Percentiles rank a stretch among this genome's conserved stretches.
Conservation (phyloP, 228 moss, liverwort and hornwort genomes). For the Sphagnum magellanicum region DNA sequence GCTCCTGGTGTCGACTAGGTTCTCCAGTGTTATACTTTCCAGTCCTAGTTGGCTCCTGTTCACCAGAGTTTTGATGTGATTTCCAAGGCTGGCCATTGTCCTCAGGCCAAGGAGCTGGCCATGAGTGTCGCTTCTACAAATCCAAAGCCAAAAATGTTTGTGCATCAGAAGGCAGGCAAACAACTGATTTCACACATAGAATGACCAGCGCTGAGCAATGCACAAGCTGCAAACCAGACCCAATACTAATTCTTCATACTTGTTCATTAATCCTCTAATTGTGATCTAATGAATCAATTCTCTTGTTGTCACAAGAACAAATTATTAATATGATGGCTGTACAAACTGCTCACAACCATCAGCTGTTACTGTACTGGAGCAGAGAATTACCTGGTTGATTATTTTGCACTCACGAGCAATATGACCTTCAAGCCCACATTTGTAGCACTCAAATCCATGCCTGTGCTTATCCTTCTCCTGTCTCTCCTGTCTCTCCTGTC, state of each 20-base stretch:
- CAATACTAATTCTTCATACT: no score
- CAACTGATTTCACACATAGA: background rate
- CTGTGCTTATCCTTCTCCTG: conserved; percentile 22
- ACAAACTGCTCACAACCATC: background rate
- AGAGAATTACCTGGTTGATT: conserved; percentile 9
- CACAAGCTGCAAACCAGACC: no score
- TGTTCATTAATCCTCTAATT: no score
- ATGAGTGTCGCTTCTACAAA: conserved; percentile 36
- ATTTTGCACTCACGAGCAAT: conserved; percentile 67
- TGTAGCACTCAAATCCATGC: conserved; percentile 35
- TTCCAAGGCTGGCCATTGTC: conserved; percentile 10
- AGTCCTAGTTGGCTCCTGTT: conserved; percentile 19
- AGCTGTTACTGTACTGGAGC: background rate
- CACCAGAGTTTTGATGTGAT: conserved; percentile 22
- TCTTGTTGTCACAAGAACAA: background rate
- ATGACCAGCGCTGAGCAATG: no score
- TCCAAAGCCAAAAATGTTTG: background rate
- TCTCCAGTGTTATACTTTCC: conserved; percentile 13
- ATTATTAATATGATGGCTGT: background rate
- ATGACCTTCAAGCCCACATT: conserved; percentile 78
- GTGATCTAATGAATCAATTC: background rate
- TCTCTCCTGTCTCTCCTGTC: conserved; percentile 15
- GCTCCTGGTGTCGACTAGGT: conserved; percentile 18
- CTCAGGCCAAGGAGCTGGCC: conserved; percentile 46
- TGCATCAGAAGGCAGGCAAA: background rate